A percentile compares a stretch with the other conserved stretches of the same genome.
These are phyloP conservation scores for Leishmania tarentolae DNA, from an alignment of 208 protist genomes.

Conservation along the genomic window DNA sequence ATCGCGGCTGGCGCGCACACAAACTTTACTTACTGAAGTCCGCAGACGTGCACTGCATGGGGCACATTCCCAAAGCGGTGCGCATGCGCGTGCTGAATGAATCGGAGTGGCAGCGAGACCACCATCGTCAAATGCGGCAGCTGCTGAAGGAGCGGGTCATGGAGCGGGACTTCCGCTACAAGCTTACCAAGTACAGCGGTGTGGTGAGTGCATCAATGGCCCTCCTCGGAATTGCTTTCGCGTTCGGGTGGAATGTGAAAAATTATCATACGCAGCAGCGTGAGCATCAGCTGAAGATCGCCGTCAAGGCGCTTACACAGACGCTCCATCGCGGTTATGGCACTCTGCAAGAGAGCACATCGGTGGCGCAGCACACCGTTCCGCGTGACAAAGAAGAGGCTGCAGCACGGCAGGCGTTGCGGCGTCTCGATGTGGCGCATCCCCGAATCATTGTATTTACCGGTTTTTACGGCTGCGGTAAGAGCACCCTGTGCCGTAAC, in stretches of 20 bases:
- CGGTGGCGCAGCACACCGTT: conserved; percentile 34
- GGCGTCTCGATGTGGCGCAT: conserved; percentile 61
- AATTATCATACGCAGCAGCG: conserved; percentile 63
- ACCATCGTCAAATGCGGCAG: conserved; percentile 66
- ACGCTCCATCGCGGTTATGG: conserved; percentile 20
- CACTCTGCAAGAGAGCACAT: not conserved
- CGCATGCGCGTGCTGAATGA: conserved; percentile 70
- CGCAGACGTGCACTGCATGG: conserved; percentile 71
- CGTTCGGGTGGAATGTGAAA: conserved; percentile 70
- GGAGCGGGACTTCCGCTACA: conserved; percentile 69
- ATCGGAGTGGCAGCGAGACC: conserved; percentile 71
- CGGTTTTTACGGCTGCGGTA: conserved; percentile 68
- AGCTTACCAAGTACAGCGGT: conserved; percentile 73
- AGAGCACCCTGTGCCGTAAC: conserved; percentile 61
- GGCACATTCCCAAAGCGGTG: conserved; percentile 54
- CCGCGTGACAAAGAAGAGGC: conserved; percentile 58
- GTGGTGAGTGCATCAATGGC: conserved; percentile 70
- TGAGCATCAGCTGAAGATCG: conserved; percentile 46
- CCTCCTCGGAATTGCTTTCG: conserved; percentile 57
- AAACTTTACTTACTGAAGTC: conserved; percentile 81
- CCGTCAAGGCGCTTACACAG: conserved; percentile 56
- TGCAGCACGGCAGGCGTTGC: conserved; percentile 56
- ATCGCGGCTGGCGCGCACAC: conserved; percentile 79
- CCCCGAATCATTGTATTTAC: conserved; percentile 74
- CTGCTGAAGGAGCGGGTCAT: conserved; percentile 70